Percentiles rank a stretch among this genome's conserved stretches.
phyloP scores from a whole-genome alignment of 805 yeast genomes.

The Wickerhamomyces xylosicus region DNA sequence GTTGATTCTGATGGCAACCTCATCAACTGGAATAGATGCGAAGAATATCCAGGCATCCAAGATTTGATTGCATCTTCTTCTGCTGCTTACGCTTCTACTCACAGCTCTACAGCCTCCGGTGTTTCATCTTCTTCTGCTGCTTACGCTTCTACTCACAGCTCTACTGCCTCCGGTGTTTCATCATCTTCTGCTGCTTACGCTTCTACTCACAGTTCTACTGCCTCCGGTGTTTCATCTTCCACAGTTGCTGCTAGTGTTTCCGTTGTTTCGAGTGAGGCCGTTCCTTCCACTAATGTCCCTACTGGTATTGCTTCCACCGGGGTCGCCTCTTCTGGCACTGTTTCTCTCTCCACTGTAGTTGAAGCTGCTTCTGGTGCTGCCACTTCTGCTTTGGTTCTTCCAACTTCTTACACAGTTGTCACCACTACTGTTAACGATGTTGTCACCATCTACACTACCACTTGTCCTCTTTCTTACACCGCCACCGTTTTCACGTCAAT shows the following conservation, averaged over 20 bases:
- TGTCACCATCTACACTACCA: constrained; percentile 1
- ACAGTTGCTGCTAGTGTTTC: neutral
- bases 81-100: constrained; percentile 1
- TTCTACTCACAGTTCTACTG: neutral
- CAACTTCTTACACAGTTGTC: constrained; percentile 1
- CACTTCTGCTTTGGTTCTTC: constrained; percentile 4
- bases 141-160: neutral
- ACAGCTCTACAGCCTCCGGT: constrained; percentile 4
- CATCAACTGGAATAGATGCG: constrained; percentile 16
- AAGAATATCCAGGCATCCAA: constrained; percentile 17
- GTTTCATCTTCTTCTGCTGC: neutral
- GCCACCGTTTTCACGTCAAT: constrained; percentile 12
- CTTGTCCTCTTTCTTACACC: constrained; percentile 1
- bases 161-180: neutral
- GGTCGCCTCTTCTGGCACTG: too few species aligned
- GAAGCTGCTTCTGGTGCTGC: constrained; percentile 2
- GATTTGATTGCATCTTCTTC: constrained; percentile 1
- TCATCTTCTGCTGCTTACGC: neutral
- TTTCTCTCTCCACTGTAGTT: too few species aligned
- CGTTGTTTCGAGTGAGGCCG: too few species aligned
- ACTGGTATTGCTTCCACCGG: too few species aligned
- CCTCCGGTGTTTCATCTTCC: neutral
- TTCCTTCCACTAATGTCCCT: neutral
- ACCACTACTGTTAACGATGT: neutral
- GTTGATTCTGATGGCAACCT: constrained; percentile 6